phyloP scores from a whole-genome alignment of 495 filamentous ascomycete species.

The Penicillium coprophilum region DNA sequence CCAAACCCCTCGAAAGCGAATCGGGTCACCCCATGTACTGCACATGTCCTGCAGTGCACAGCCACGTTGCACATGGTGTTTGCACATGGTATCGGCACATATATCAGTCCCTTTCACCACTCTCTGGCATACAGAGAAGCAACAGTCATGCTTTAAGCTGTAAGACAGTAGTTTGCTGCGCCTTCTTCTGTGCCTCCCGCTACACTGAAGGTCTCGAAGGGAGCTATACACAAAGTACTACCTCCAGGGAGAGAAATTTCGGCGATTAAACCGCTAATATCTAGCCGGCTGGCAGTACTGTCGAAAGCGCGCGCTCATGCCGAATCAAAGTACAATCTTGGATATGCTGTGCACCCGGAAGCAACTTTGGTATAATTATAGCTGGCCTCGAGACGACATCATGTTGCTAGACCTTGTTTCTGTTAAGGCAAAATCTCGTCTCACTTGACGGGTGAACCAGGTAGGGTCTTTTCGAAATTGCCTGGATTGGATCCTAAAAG shows the following conservation, averaged over 20 bases:
- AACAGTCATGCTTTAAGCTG: not conserved
- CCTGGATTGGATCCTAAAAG: not conserved
- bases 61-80: conserved; percentile 11
- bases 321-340: not conserved
- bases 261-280: not conserved
- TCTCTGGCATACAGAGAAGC: not conserved
- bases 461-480: not conserved
- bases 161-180: conserved; percentile 3
- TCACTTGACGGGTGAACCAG: not conserved
- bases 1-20: conserved; percentile 5
- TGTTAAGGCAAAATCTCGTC: not conserved
- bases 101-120: not conserved
- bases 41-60: conserved; percentile 8
- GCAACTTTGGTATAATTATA: not conserved
- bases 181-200: not conserved
- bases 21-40: conserved; percentile 15
- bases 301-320: not conserved
- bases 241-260: not conserved
- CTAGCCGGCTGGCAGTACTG: not conserved
- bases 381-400: not conserved
- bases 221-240: not conserved
- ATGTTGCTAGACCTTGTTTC: not conserved
- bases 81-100: conserved; percentile 11
- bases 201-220: conserved; percentile 1
- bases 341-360: conserved; percentile 4